phyloP scores from a whole-genome alignment of 192 early-diverging fungal genomes.

The Coemansia reversa region DNA sequence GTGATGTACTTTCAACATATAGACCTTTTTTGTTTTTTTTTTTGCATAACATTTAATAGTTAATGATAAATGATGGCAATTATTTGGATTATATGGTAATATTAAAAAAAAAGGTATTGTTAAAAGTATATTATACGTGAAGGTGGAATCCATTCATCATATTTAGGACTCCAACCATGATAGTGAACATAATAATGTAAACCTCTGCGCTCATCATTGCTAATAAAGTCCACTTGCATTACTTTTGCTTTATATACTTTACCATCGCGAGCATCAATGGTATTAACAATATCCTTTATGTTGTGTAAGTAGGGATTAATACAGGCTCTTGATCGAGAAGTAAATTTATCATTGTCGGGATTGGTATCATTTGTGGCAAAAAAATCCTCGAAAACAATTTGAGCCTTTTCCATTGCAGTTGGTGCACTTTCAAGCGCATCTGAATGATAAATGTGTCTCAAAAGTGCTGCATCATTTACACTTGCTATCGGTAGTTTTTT shows the following conservation, averaged over 20 bases:
- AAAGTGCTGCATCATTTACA: conserved; percentile 22
- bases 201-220: conserved; percentile 19
- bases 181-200: conserved; percentile 50
- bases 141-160: conserved; percentile 49
- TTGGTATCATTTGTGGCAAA: conserved; percentile 5
- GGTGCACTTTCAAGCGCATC: conserved; percentile 1
- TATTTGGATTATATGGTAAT: neutral
- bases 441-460: conserved; percentile 15
- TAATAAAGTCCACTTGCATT: conserved; percentile 21
- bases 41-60: neutral
- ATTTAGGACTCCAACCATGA: conserved; percentile 36
- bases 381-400: conserved; percentile 39
- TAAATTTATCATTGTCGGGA: too few relatives aligned
- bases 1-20: too few relatives aligned
- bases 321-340: conserved; percentile 12
- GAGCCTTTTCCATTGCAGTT: conserved; percentile 15
- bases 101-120: neutral
- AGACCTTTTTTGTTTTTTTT: too few relatives aligned
- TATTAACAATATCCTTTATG: conserved; percentile 9
- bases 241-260: conserved; percentile 31
- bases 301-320: conserved; percentile 34
- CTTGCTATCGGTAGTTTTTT: conserved; percentile 1
- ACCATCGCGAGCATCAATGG: conserved; percentile 40
- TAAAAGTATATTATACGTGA: conserved; percentile 32
- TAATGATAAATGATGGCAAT: neutral